A percentile compares a stretch with the other conserved stretches of the same genome.
These are phyloP conservation scores for Licmophora abbreviata DNA, from an alignment of 108 stramenopile species.

Conservation along the genomic window DNA sequence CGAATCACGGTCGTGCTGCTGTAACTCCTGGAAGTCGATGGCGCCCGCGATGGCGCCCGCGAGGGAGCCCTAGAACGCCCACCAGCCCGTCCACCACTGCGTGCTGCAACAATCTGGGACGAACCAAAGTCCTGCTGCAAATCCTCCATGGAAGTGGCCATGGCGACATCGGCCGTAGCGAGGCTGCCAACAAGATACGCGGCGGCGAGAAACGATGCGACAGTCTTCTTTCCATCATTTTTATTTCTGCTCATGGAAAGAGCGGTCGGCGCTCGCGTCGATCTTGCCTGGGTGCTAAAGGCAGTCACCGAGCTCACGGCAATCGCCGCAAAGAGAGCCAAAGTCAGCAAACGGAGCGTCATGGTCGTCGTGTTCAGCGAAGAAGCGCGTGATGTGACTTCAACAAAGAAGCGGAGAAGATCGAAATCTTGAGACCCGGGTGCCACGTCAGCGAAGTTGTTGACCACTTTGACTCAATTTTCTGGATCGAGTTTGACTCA, in stretches of 20 bases:
- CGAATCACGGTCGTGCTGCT: slow-evolving; percentile 14
- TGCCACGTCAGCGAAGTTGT: too few relatives aligned
- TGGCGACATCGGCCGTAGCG: slow-evolving; percentile 2
- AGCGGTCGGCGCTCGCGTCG: not conserved
- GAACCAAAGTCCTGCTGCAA: slow-evolving; percentile 8
- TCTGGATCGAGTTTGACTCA: too few relatives aligned
- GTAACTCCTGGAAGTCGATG: not conserved
- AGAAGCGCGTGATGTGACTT: not conserved
- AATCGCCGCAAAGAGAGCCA: not conserved
- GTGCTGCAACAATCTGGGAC: slow-evolving; percentile 29
- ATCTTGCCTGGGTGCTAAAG: not conserved
- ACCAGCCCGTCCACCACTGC: slow-evolving; percentile 44
- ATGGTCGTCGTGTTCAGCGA: not conserved
- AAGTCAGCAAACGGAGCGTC: not conserved
- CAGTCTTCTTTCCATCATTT: slow-evolving; percentile 1
- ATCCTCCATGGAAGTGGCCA: too few relatives aligned
- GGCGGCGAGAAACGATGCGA: not conserved
- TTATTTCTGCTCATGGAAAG: not conserved
- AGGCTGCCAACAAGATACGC: not conserved
- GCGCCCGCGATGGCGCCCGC: not conserved
- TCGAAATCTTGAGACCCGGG: too few relatives aligned
- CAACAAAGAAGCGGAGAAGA: too few relatives aligned
- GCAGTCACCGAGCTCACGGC: not conserved
- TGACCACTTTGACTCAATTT: too few relatives aligned
- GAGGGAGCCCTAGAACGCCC: slow-evolving; percentile 24